Evolutionary conservation across 2,329 filamentous ascomycete genomes (phyloP).

Genomic region (Microcyclospora tardicrescens): DNA sequence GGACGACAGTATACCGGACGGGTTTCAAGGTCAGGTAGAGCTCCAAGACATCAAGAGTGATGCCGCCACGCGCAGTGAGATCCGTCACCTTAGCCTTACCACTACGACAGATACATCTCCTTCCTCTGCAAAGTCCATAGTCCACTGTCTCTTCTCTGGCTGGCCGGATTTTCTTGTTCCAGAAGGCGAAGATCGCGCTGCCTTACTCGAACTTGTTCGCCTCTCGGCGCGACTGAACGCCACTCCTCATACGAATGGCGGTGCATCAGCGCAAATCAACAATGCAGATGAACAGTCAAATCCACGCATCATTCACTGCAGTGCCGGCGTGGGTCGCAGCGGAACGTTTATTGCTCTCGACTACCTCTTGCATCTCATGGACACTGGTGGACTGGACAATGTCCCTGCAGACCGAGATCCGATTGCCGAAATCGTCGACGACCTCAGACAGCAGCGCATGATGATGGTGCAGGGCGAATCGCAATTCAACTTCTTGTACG

Average conservation of each 20-base stretch:
- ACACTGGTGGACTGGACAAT: slow-evolving; percentile 52
- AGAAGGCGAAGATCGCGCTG: slow-evolving; percentile 50
- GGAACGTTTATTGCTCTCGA: slow-evolving; percentile 97
- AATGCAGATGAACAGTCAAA: slow-evolving; percentile 30
- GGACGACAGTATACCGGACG: slow-evolving; percentile 22
- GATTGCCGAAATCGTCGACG: slow-evolving; percentile 66
- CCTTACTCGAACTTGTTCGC: slow-evolving; percentile 56
- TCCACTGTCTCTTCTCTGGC: slow-evolving; percentile 71
- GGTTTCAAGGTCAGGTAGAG: slow-evolving; percentile 53
- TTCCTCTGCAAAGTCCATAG: slow-evolving; percentile 51
- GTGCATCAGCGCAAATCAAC: background rate
- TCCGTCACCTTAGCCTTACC: slow-evolving; percentile 55
- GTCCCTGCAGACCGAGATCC: slow-evolving; percentile 45
- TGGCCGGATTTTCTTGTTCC: slow-evolving; percentile 91
- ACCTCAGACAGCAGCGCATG: slow-evolving; percentile 72
- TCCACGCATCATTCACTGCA: slow-evolving; percentile 60
- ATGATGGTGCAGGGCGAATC: slow-evolving; percentile 88
- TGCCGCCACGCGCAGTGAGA: slow-evolving; percentile 47
- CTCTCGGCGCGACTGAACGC: slow-evolving; percentile 48
- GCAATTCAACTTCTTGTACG: slow-evolving; percentile 82
- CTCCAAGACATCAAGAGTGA: slow-evolving; percentile 46
- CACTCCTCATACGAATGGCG: slow-evolving; percentile 7
- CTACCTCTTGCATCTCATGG: slow-evolving; percentile 71
- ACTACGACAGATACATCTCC: slow-evolving; percentile 15
- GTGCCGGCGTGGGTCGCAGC: slow-evolving; percentile 83